These are phyloP conservation scores for Talaromyces sp. DNA, from an alignment of 2,329 filamentous ascomycete genomes.

Conservation along the genomic window DNA sequence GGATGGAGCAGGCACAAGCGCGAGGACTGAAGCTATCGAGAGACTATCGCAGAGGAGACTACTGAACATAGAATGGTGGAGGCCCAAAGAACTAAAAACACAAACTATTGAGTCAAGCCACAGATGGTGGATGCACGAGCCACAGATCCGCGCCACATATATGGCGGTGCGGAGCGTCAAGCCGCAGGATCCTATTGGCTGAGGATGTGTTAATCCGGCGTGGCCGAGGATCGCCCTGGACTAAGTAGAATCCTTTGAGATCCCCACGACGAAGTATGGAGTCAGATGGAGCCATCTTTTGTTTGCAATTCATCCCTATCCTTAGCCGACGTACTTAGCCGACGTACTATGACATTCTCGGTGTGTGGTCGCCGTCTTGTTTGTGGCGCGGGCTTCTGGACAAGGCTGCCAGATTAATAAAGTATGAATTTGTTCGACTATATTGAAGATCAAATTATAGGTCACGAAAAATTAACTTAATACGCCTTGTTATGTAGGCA, in stretches of 20 bases:
- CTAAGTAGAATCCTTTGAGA: neutral
- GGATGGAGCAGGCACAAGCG: slow-evolving; percentile 8
- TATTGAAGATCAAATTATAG: neutral
- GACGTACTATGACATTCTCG: neutral
- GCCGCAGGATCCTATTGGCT: slow-evolving; percentile 1
- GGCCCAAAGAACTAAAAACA: neutral
- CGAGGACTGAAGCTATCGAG: slow-evolving; percentile 19
- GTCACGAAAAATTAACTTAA: neutral
- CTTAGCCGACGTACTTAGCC: neutral
- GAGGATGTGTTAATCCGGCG: neutral
- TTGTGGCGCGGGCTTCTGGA: neutral
- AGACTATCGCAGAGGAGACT: slow-evolving; percentile 13
- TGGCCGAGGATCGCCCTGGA: slow-evolving; percentile 15
- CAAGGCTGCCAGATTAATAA: neutral
- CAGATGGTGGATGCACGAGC: slow-evolving; percentile 12
- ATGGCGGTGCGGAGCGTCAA: slow-evolving; percentile 14
- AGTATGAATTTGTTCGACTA: neutral
- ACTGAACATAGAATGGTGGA: neutral
- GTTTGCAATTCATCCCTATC: neutral
- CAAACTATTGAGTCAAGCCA: slow-evolving; percentile 18
- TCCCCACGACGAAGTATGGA: too few species aligned
- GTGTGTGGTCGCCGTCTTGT: too few species aligned
- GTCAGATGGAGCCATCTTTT: too few species aligned
- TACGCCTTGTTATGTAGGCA: neutral
- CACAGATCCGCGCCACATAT: slow-evolving; percentile 17